A percentile compares a stretch with the other conserved stretches of the same genome.
Conservation (phyloP, 1,139 yeast genomes). For the Scheffersomyces parashehatae region DNA sequence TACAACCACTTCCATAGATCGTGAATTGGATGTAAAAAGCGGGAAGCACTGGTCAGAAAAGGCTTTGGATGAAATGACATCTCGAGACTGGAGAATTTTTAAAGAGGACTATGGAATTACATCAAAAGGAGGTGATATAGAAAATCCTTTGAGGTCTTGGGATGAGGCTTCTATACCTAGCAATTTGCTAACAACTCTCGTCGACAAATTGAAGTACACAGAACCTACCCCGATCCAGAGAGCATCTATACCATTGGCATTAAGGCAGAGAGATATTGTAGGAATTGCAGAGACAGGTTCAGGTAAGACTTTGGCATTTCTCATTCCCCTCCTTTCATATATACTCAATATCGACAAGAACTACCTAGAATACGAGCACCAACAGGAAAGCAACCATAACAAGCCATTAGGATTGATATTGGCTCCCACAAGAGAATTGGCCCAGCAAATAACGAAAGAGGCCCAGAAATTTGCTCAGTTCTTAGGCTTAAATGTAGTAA, state of each 20-base stretch:
- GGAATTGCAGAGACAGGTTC: conserved; percentile 98
- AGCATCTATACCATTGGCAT: conserved; percentile 78
- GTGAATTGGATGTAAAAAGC: conserved; percentile 14
- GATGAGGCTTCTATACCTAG: conserved; percentile 55
- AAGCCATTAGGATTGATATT: conserved; percentile 62
- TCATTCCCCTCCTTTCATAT: conserved; percentile 70
- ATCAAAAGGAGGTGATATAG: conserved; percentile 52
- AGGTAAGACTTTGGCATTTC: conserved; percentile 89
- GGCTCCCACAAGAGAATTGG: conserved; percentile 94
- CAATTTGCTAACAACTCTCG: conserved; percentile 35
- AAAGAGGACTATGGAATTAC: conserved; percentile 75
- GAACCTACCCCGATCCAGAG: conserved; percentile 90
- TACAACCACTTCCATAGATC: conserved; percentile 2
- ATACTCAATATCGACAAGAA: conserved; percentile 43
- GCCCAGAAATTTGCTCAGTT: conserved; percentile 49
- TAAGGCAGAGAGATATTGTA: conserved; percentile 62
- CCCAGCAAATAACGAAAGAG: conserved; percentile 77
- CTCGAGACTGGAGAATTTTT: conserved; percentile 88
- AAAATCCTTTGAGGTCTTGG: conserved; percentile 76
- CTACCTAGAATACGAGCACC: conserved; percentile 35
- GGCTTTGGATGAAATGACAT: conserved; percentile 60
- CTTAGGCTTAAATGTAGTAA: conserved; percentile 53
- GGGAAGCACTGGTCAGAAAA: conserved; percentile 74
- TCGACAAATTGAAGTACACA: conserved; percentile 44
- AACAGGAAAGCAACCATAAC: conserved; percentile 29